Conservation (phyloP, 2,329 filamentous ascomycete species). For the Diaporthe sp. region DNA sequence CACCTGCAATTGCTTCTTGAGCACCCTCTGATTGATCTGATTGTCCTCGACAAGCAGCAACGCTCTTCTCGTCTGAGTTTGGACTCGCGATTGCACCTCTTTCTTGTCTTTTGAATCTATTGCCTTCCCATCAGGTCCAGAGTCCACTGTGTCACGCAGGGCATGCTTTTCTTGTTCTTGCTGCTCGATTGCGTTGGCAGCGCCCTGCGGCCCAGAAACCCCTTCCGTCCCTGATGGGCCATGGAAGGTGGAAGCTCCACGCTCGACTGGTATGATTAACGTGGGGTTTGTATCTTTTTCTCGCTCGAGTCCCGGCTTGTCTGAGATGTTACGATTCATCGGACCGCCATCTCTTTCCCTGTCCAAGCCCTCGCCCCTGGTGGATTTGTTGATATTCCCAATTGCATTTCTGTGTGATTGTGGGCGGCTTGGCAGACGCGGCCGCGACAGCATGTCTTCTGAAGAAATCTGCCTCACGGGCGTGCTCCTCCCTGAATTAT, state of each 20-base stretch:
- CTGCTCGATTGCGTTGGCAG: not conserved
- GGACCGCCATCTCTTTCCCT: not conserved
- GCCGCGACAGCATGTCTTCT: not conserved
- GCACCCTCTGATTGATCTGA: constrained; percentile 28
- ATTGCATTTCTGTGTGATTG: not conserved
- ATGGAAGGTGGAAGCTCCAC: not conserved
- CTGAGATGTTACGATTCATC: not conserved
- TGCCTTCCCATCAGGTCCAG: no score
- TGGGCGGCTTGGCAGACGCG: not conserved
- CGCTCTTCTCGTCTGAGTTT: no score
- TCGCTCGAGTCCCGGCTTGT: not conserved
- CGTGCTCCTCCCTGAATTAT: not conserved
- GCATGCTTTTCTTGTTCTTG: not conserved
- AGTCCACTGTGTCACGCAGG: no score
- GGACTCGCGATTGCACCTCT: no score
- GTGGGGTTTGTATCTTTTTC: not conserved
- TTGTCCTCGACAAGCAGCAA: constrained; percentile 32
- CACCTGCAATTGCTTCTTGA: constrained; percentile 28
- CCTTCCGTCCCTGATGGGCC: not conserved
- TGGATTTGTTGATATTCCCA: not conserved
- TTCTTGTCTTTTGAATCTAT: no score
- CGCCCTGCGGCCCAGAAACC: no score
- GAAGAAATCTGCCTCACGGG: constrained; percentile 17
- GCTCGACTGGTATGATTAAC: not conserved
- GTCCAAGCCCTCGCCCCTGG: not conserved